phyloP scores from a whole-genome alignment of 2,329 filamentous ascomycete genomes.

The Didymella segeticola region DNA sequence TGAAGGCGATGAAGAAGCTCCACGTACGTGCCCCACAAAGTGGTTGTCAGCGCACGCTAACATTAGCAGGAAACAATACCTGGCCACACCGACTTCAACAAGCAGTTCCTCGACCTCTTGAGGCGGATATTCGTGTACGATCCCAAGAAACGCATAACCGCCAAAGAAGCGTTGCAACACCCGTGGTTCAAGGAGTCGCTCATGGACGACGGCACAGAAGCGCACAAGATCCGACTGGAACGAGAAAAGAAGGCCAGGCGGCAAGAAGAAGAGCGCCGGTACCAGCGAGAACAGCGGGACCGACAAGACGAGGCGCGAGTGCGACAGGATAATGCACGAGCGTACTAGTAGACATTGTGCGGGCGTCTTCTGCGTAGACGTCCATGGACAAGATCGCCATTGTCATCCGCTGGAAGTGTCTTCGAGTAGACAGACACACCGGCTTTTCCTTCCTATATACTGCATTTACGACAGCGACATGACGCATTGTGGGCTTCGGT shows the following conservation, averaged over 20 bases:
- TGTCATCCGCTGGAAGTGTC: slow-evolving; percentile 12
- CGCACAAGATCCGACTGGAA: slow-evolving; percentile 62
- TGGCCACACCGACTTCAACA: slow-evolving; percentile 65
- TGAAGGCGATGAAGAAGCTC: slow-evolving; percentile 71
- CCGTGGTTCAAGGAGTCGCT: slow-evolving; percentile 71
- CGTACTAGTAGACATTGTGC: slow-evolving; percentile 21
- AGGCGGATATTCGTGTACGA: slow-evolving; percentile 71
- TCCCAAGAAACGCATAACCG: slow-evolving; percentile 68
- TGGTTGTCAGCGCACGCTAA: slow-evolving; percentile 15
- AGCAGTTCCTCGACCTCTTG: slow-evolving; percentile 67
- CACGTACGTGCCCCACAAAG: slow-evolving; percentile 53
- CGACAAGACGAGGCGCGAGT: slow-evolving; percentile 17
- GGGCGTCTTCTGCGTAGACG: slow-evolving; percentile 12
- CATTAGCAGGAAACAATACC: slow-evolving; percentile 66
- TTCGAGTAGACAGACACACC: slow-evolving; percentile 6
- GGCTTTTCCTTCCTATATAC: slow-evolving; percentile 42
- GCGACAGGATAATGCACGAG: slow-evolving; percentile 14
- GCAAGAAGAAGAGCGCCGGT: slow-evolving; percentile 41
- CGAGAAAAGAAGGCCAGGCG: slow-evolving; percentile 46
- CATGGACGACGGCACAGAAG: slow-evolving; percentile 71
- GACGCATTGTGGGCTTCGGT: slow-evolving; percentile 42
- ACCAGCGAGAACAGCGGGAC: slow-evolving; percentile 31
- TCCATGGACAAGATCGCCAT: slow-evolving; percentile 18
- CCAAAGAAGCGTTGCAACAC: slow-evolving; percentile 69
- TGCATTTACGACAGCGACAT: slow-evolving; percentile 50